These are phyloP conservation scores for Carallia brachiata DNA, from an alignment of 345 rosid species.

Conservation along the genomic window DNA sequence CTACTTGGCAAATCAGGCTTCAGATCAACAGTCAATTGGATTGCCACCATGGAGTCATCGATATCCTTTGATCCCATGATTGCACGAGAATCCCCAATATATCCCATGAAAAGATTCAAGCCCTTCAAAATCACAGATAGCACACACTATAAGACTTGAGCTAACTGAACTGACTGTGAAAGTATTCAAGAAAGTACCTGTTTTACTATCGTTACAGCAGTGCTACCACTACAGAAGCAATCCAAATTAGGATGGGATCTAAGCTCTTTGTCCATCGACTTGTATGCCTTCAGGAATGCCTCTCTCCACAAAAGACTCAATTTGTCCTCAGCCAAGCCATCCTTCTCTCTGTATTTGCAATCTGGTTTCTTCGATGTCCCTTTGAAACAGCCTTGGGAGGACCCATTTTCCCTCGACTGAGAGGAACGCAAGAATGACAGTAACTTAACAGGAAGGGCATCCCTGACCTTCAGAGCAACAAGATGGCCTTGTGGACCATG, in stretches of 20 bases:
- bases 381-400: slow-evolving; percentile 48
- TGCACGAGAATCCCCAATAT: slow-evolving; percentile 98
- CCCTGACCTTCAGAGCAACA: slow-evolving; percentile 96
- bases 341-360: slow-evolving; percentile 46
- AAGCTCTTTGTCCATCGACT: slow-evolving; percentile 95
- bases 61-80: slow-evolving; percentile 84
- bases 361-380: slow-evolving; percentile 48
- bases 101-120: slow-evolving; percentile 85
- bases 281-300: slow-evolving; percentile 82
- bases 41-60: slow-evolving; percentile 73
- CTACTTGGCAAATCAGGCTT: slow-evolving; percentile 99
- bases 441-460: slow-evolving; percentile 76
- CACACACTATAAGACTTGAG: slow-evolving; percentile 13
- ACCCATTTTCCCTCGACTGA: slow-evolving; percentile 52
- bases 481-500: slow-evolving; percentile 99
- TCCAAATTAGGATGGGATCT: slow-evolving; percentile 91
- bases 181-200: slow-evolving; percentile 50
- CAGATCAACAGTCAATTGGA: slow-evolving; percentile 91
- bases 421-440: slow-evolving; percentile 54
- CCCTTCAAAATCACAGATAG: slow-evolving; percentile 55
- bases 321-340: slow-evolving; percentile 47
- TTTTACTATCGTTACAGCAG: slow-evolving; percentile 83
- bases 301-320: slow-evolving; percentile 75
- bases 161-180: slow-evolving; percentile 1
- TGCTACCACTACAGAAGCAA: slow-evolving; percentile 99